Conservation (phyloP, 2,329 filamentous ascomycete genomes). For the Dothistroma pini region DNA sequence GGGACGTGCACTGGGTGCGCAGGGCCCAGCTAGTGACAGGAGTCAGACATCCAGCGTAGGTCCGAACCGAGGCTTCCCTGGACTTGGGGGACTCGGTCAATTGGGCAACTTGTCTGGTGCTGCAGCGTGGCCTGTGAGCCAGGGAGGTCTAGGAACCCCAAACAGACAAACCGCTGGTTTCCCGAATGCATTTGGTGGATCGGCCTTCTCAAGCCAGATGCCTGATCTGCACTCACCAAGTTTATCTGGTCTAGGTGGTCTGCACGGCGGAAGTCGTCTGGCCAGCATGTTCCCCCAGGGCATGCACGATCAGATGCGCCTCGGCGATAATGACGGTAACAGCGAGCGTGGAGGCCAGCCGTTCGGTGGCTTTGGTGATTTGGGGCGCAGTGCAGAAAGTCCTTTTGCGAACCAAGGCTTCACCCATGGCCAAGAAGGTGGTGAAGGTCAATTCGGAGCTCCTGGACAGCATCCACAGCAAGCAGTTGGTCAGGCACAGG, state of each 20-base stretch:
- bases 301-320: conserved; percentile 88
- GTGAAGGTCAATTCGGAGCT: conserved; percentile 20
- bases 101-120: conserved; percentile 54
- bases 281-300: conserved; percentile 79
- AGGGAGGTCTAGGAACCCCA: conserved; percentile 72
- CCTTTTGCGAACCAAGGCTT: conserved; percentile 42
- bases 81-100: conserved; percentile 51
- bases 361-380: conserved; percentile 27
- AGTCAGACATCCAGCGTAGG: conserved; percentile 90
- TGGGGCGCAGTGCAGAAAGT: conserved; percentile 52
- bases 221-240: conserved; percentile 75
- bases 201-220: conserved; percentile 66
- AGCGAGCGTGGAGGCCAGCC: conserved; percentile 42
- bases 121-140: conserved; percentile 57
- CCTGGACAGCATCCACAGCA: conserved; percentile 21
- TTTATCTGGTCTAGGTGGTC: conserved; percentile 61
- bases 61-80: conserved; percentile 65
- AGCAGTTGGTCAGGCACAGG: conserved; percentile 6
- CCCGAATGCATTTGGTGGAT: conserved; percentile 52
- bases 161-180: conserved; percentile 54
- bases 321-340: conserved; percentile 43
- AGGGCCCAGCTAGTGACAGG: conserved; percentile 70
- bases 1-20: conserved; percentile 36
- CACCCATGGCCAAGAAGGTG: conserved; percentile 18
- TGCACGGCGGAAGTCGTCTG: conserved; percentile 44